Evolutionary conservation across 768 basidiomycete species (phyloP), one percentile per base, ranked within the genome.

Genomic region (Mycena latifolia): DNA sequence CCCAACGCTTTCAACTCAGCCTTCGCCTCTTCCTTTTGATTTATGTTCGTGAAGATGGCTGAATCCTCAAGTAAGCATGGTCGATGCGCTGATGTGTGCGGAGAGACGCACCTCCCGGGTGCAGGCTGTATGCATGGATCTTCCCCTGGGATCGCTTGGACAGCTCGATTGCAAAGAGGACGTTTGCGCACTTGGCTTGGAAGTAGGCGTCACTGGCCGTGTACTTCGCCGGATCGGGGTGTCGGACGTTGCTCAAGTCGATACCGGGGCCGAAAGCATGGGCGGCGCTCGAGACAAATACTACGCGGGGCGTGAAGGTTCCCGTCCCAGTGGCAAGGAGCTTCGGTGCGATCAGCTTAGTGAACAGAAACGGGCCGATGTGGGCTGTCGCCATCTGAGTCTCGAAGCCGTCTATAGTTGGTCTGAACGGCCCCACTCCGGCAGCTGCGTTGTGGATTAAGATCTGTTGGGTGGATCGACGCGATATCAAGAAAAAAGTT

Each of bases 161-260:
- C 20, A 65, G 27, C 24, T 65, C 63, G 27, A 60, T 60, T 0
- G 61, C 66, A 3, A 46, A 51, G 31, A 68, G 60, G 43, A 68
- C 33, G 29, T 68, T 68, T 24, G 66, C 66, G 17, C 27, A 37
- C 50, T 58, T 68, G 2, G 57, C 57, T 24, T 60, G 66, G 4
- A 9, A 35, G 60, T 63, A 68, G 1, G 50, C 35, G 15, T 14
- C 37, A 4, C n/a, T 5, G 29, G 18, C n/a, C 24, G 22, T 14
- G 14, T 45, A 45, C 43, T 45, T 47, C 46, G 15, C 46, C 24
- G 46, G 24, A 12, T 25, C 46, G 25, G 46, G 46, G 46, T 47
- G 22, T 27, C 12, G 5, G 46, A 47, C 17, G 2, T 5, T 24
- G 25, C 2, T 2, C 7, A 47, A 14, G 24, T 47, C 24, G 46